Evolutionary conservation across 1,284 basidiomycete genomes (phyloP), one percentile per base, ranked within the genome.

Genomic region (Ustilago cynodontis): DNA sequence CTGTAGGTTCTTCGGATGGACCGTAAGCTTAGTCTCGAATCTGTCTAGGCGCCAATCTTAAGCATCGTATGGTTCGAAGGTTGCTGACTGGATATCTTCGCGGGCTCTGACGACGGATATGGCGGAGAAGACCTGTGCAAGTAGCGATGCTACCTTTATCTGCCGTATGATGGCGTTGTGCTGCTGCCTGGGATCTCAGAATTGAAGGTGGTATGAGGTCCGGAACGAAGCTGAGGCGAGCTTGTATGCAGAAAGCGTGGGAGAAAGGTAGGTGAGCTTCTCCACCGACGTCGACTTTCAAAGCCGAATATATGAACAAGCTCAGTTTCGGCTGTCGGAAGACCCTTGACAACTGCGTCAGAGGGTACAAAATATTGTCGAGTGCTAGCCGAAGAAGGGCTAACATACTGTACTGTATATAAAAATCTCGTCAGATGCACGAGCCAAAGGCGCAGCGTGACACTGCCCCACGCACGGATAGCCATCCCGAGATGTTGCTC

Each of bases 381-480:
- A n/a, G n/a, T n/a, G n/a, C n/a, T n/a, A n/a, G n/a, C n/a, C n/a
- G n/a, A n/a, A n/a, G n/a, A n/a, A n/a, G n/a, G n/a, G n/a, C n/a
- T n/a, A n/a, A n/a, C n/a, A n/a, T n/a, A n/a, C n/a, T n/a, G n/a
- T n/a, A n/a, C n/a, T n/a, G n/a, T n/a, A n/a, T n/a, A n/a, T n/a
- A n/a, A n/a, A n/a, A n/a, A n/a, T n/a, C n/a, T n/a, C n/a, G n/a
- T 58, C 45, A 60, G 31, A 37, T 63, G 67, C 67, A 64, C 61
- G 67, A 69, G 61, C 60, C 67, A 64, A 41, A 28, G 24, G n/a
- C 2, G 20, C 13, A 14, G 24, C 1, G 28, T 13, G 11, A 59
- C 63, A 52, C 67, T 63, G 57, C 57, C n/a, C n/a, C 67, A 63
- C 67, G 57, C 43, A 56, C 47, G 51, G 50, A 31, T 37, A 56